Base-by-base conservation (phyloP, 164 flowering plant genomes). In the Chloranthus sessilifolius region DNA sequence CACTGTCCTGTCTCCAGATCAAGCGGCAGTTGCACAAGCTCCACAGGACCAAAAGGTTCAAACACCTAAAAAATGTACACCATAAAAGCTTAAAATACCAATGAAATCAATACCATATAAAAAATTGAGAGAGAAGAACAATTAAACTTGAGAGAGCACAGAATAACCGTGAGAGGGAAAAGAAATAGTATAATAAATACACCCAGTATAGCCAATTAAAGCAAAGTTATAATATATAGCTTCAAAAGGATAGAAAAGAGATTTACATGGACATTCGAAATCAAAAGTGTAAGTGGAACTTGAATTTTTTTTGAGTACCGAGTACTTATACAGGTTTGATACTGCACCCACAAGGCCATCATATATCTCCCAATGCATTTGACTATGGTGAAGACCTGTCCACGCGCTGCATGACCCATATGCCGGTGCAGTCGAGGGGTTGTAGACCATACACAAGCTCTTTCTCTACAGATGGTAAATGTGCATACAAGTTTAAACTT, bases 11-110 rank as follows among this genome's bases (percentile, higher is more conserved):
- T 80, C 68, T 91, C 98, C 36, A 68, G 77, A 53, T 91, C 98
- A 59, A 82, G 85, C 14, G 98, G 98, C 7, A 91, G 74, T 66
- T 88, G 96, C 51, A 91, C 90, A 49, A 85, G 80, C 75, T 91
- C 98, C 58, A 91, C 96, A 16, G 81, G 78, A 41, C 98, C 98
- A 76, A 88, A 91, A 7, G 98, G 82, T 68, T 91, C 98, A 70
- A 91, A 91, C 53, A 89, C 78, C 97, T 89, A 63, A 20, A n/a
- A n/a, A 47, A 45, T 24, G 45, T 8, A 11, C 44, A 56, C 20
- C 41, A 33, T 5, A 19, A 21, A 40, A 21, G 38, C 24, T 26
- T 37, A 12, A 30, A 10, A 30, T n/a, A n/a, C n/a, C n/a, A n/a
- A n/a, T n/a, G n/a, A 31, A 12, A 35, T 31, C 22, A 29, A 7